phyloP scores from a whole-genome alignment of 2,329 filamentous ascomycete genomes.

The Xylariaceae sp. region DNA sequence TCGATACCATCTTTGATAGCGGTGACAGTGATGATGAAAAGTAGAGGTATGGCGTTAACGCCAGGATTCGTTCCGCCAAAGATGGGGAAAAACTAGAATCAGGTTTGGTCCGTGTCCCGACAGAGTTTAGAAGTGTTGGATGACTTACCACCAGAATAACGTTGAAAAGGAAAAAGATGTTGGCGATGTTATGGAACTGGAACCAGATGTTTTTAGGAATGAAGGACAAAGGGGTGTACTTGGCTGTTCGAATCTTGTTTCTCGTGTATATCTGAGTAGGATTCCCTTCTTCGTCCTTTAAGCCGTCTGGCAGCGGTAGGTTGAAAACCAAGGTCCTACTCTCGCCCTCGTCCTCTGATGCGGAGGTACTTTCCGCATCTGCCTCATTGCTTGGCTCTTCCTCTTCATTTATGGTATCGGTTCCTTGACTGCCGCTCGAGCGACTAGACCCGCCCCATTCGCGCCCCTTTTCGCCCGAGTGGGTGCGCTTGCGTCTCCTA shows the following conservation, averaged over 20 bases:
- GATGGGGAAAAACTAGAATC: slow-evolving; percentile 80
- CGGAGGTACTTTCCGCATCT: slow-evolving; percentile 37
- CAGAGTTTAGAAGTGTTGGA: slow-evolving; percentile 10
- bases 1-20: slow-evolving; percentile 93
- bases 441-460: slow-evolving; percentile 35
- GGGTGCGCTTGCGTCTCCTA: slow-evolving; percentile 61
- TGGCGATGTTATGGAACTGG: slow-evolving; percentile 97
- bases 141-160: slow-evolving; percentile 85
- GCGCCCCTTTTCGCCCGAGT: slow-evolving; percentile 66
- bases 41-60: slow-evolving; percentile 83
- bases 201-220: slow-evolving; percentile 95
- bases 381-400: slow-evolving; percentile 36
- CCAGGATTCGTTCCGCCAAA: slow-evolving; percentile 91
- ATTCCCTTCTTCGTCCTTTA: slow-evolving; percentile 76
- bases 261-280: slow-evolving; percentile 67
- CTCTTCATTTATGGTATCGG: slow-evolving; percentile 29
- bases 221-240: slow-evolving; percentile 94
- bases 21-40: slow-evolving; percentile 85
- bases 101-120: slow-evolving; percentile 8
- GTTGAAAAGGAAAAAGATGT: slow-evolving; percentile 95
- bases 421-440: slow-evolving; percentile 32
- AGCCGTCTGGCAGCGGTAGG: slow-evolving; percentile 66
- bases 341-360: slow-evolving; percentile 38
- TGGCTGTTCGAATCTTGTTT: slow-evolving; percentile 97
- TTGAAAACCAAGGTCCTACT: slow-evolving; percentile 78